Percentiles rank a stretch among this genome's conserved stretches.
These are phyloP conservation scores for Oehlia diaphana DNA, from an alignment of 192 early-diverging fungal species.

Conservation along the genomic window DNA sequence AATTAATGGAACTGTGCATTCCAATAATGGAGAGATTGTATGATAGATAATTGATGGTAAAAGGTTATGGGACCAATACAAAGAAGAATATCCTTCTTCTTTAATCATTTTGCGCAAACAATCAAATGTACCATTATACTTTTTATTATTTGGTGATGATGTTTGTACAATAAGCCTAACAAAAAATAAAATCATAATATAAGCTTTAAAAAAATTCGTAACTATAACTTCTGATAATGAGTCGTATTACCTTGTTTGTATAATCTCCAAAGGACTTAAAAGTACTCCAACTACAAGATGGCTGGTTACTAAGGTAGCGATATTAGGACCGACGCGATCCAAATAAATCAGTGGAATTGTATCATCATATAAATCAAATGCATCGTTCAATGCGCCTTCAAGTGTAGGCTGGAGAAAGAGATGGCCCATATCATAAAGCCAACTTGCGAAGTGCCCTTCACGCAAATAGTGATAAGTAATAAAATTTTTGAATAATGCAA, in stretches of 20 bases:
- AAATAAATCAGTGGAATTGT: constrained; percentile 65
- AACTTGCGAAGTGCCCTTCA: constrained; percentile 76
- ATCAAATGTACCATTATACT: constrained; percentile 81
- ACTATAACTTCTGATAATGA: neutral
- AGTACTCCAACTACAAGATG: constrained; percentile 75
- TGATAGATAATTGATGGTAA: constrained; percentile 82
- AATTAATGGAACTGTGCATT: constrained; percentile 63
- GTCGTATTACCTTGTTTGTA: constrained; percentile 70
- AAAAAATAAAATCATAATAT: neutral
- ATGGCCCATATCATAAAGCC: constrained; percentile 73
- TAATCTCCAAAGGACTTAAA: constrained; percentile 88
- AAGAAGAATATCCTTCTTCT: constrained; percentile 69
- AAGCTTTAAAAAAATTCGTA: neutral
- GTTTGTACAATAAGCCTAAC: constrained; percentile 81
- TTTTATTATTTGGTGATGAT: constrained; percentile 67
- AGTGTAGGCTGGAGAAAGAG: constrained; percentile 79
- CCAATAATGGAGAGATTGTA: constrained; percentile 68
- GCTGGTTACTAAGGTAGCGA: constrained; percentile 72
- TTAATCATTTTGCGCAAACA: constrained; percentile 71
- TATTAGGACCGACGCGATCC: constrained; percentile 59
- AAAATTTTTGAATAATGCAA: neutral
- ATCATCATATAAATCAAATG: constrained; percentile 89
- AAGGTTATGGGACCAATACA: constrained; percentile 75
- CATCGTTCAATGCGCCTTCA: constrained; percentile 87
- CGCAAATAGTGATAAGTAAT: neutral